These are phyloP conservation scores for Panaeolus papilionaceus DNA, from an alignment of 768 basidiomycete genomes.

Conservation along the genomic window DNA sequence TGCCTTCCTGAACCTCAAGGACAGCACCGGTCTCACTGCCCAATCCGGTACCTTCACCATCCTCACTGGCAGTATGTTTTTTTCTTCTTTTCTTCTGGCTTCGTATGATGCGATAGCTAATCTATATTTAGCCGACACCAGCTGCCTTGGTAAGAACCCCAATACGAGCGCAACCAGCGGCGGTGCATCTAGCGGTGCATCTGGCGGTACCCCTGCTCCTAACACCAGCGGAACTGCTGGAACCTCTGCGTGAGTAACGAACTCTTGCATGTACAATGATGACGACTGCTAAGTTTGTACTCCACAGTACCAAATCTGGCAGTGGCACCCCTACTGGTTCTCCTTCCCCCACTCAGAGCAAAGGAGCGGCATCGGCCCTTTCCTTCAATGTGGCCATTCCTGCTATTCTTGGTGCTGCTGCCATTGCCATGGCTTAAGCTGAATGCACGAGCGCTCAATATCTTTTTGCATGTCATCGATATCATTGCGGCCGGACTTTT, in stretches of 20 bases:
- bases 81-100: neutral
- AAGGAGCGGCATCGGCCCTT: slow-evolving; percentile 25
- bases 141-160: slow-evolving; percentile 28
- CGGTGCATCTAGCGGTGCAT: too few relatives aligned
- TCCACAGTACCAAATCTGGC: slow-evolving; percentile 13
- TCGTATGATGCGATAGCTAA: neutral
- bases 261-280: slow-evolving; percentile 12
- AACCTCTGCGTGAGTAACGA: slow-evolving; percentile 12
- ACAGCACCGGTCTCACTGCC: slow-evolving; percentile 30
- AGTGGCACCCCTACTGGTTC: slow-evolving; percentile 14
- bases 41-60: slow-evolving; percentile 35
- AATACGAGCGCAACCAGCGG: neutral
- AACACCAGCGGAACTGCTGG: slow-evolving; percentile 17
- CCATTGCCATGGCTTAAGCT: slow-evolving; percentile 24
- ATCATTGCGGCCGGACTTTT: slow-evolving; percentile 3
- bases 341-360: slow-evolving; percentile 3
- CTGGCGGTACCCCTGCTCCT: neutral
- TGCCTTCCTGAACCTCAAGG: slow-evolving; percentile 32
- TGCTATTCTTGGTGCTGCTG: slow-evolving; percentile 31
- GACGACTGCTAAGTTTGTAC: neutral
- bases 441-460: neutral
- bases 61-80: slow-evolving; percentile 26
- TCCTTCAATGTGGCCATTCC: slow-evolving; percentile 27
- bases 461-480: neutral
- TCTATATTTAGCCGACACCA: slow-evolving; percentile 25